Conservation (phyloP, 2,329 filamentous ascomycete genomes). For the Coleophoma eucalyptorum region DNA sequence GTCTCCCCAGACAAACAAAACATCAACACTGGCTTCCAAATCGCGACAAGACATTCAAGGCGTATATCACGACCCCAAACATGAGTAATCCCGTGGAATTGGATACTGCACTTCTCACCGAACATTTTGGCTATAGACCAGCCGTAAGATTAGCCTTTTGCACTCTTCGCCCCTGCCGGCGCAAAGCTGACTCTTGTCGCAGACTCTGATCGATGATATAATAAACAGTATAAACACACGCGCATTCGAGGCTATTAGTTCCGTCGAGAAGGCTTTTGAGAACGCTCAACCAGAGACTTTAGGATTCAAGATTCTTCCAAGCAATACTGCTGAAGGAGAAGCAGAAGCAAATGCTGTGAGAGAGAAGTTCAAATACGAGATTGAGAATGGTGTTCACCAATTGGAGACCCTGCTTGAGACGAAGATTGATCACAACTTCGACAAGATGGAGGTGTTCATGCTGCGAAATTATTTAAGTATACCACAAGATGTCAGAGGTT, state of each 20-base stretch:
- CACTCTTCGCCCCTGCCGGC: not conserved
- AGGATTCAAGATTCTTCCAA: conserved; percentile 64
- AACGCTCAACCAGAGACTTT: conserved; percentile 69
- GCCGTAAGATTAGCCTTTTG: conserved; percentile 55
- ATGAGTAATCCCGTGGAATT: conserved; percentile 22
- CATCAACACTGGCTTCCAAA: not conserved
- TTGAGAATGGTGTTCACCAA: conserved; percentile 84
- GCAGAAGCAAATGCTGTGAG: conserved; percentile 35
- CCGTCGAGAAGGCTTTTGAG: conserved; percentile 78
- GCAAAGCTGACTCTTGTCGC: conserved; percentile 10
- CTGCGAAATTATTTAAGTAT: conserved; percentile 80
- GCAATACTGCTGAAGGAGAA: conserved; percentile 40
- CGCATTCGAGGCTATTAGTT: conserved; percentile 83
- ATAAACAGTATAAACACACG: conserved; percentile 96
- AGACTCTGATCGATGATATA: conserved; percentile 96
- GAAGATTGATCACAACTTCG: conserved; percentile 80
- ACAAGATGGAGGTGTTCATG: conserved; percentile 85
- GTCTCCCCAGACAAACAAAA: not conserved
- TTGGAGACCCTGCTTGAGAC: conserved; percentile 78
- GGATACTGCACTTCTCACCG: conserved; percentile 71
- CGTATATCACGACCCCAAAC: not conserved
- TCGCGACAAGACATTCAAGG: not conserved
- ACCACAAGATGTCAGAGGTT: conserved; percentile 67
- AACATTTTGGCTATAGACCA: conserved; percentile 93
- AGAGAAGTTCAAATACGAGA: conserved; percentile 60